phyloP scores from a whole-genome alignment of 2,329 filamentous ascomycete species.

The Phyllosticta citrichinensis region DNA sequence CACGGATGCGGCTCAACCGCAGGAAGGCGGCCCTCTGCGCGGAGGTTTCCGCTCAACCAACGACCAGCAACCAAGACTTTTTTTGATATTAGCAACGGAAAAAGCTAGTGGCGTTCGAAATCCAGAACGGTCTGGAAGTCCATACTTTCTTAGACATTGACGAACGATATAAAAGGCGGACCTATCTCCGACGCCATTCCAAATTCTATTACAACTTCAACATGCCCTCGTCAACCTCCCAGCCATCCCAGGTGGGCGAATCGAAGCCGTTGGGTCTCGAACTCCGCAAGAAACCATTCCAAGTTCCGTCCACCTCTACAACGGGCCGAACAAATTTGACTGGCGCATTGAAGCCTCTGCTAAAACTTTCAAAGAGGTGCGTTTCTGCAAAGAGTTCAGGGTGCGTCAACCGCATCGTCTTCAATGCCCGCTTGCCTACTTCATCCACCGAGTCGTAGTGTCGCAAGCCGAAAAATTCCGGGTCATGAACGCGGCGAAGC shows the following conservation, averaged over 20 bases:
- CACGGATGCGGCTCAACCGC: neutral
- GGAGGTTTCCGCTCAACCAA: neutral
- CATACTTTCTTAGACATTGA: neutral
- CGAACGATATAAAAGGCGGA: neutral
- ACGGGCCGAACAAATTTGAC: conserved; percentile 41
- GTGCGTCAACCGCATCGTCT: conserved; percentile 42
- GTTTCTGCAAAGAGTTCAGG: conserved; percentile 44
- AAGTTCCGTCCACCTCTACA: conserved; percentile 36
- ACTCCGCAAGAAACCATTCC: conserved; percentile 39
- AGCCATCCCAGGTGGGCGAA: conserved; percentile 38
- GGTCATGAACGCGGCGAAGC: conserved; percentile 40
- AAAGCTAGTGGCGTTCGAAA: neutral
- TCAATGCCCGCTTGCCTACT: conserved; percentile 50
- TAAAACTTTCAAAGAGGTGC: conserved; percentile 42
- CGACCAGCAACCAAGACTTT: neutral
- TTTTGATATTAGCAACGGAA: neutral
- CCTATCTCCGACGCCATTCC: neutral
- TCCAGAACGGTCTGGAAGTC: neutral
- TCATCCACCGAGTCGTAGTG: conserved; percentile 57
- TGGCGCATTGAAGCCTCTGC: conserved; percentile 30
- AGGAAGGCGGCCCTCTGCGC: neutral
- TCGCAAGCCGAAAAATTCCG: conserved; percentile 46
- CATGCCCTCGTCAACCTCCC: conserved; percentile 33
- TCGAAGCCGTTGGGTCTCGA: conserved; percentile 45
- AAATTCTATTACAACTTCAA: conserved; percentile 12